Conservation (phyloP, 306 rosid species). For the Abrus pulchellus region DNA sequence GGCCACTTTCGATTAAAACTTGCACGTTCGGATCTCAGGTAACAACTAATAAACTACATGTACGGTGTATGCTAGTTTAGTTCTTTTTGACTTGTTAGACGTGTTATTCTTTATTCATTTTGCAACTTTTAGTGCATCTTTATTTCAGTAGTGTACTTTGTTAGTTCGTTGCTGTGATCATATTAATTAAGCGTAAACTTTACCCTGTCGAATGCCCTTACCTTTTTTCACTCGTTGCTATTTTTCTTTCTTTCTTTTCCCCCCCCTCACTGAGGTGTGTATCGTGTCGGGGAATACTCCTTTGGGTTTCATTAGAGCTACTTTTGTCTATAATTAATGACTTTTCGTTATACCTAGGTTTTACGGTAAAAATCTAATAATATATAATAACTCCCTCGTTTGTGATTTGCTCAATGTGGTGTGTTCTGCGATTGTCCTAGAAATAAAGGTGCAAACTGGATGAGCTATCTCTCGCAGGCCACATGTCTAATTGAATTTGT, state of each 20-base stretch:
- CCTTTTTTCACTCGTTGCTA: background rate
- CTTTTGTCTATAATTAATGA: background rate
- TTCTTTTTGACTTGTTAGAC: background rate
- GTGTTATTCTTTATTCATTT: conserved; percentile 29
- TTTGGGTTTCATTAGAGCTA: background rate
- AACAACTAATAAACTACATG: conserved; percentile 30
- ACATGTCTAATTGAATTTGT: conserved; percentile 2
- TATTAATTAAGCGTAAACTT: conserved; percentile 40
- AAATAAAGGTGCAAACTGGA: background rate
- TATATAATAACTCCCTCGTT: background rate
- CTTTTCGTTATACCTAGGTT: conserved; percentile 5
- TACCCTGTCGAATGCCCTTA: conserved; percentile 38
- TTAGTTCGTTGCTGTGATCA: conserved; percentile 30
- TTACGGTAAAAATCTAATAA: conserved; percentile 3
- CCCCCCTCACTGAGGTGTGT: background rate
- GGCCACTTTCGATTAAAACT: conserved; percentile 38
- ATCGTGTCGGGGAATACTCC: conserved; percentile 10
- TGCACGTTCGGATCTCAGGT: conserved; percentile 47
- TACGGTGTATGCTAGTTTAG: conserved; percentile 30
- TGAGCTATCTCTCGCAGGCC: conserved; percentile 8
- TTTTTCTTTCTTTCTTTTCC: background rate
- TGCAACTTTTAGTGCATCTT: conserved; percentile 21
- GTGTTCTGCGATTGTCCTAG: background rate
- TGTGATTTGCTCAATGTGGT: conserved; percentile 5
- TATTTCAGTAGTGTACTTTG: conserved; percentile 29